Conservation (phyloP, 352 stramenopile genomes). For the Phytopythium cucurbitacearum region DNA sequence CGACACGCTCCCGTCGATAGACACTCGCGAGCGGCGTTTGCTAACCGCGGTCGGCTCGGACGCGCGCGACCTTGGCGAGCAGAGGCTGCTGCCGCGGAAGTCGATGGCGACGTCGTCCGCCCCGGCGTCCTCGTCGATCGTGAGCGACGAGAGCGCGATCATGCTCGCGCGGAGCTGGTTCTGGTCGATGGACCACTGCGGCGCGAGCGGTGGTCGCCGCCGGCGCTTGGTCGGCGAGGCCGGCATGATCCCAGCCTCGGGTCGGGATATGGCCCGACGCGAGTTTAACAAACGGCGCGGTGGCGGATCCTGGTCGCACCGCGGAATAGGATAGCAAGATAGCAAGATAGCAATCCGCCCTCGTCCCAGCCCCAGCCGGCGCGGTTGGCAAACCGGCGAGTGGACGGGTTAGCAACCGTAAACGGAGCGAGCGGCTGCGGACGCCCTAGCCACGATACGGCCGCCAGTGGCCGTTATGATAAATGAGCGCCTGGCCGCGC, state of each 20-base stretch:
- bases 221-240: not conserved
- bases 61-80: not conserved
- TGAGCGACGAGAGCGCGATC: not conserved
- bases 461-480: not conserved
- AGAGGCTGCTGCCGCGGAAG: no score
- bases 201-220: not conserved
- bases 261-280: no score
- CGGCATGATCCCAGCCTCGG: not conserved
- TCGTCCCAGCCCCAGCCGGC: no score
- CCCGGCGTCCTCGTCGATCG: no score
- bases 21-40: conserved; percentile 1
- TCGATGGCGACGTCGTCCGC: no score
- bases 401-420: not conserved
- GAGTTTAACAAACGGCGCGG: no score
- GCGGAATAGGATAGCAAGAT: no score
- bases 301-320: no score
- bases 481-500: not conserved
- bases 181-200: conserved; percentile 7
- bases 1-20: not conserved
- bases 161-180: conserved; percentile 3
- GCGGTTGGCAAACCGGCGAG: no score
- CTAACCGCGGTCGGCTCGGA: not conserved
- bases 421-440: not conserved
- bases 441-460: not conserved
- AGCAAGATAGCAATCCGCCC: no score